These are phyloP conservation scores for Cymodocea nodosa DNA, from an alignment of 116 monocot species.

Conservation along the genomic window DNA sequence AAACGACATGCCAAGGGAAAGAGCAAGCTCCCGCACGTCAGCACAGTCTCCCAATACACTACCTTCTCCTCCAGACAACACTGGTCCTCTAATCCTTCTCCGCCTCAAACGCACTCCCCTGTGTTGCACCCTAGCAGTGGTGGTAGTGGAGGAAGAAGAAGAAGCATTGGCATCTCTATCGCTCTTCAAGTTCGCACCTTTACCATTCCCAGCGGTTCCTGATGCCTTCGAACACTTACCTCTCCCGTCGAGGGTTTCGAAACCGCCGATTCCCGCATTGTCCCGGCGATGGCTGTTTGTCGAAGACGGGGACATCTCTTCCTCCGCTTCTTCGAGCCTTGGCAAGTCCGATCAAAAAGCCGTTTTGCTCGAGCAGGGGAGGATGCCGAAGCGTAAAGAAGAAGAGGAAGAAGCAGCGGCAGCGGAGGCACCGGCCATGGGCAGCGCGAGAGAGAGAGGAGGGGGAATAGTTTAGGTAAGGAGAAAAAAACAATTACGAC, in stretches of 20 bases:
- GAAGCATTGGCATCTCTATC: not conserved
- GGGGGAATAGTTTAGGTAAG: not conserved
- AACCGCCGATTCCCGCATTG: not conserved
- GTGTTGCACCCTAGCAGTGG: not conserved
- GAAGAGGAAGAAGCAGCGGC: not conserved
- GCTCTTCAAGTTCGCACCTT: not conserved
- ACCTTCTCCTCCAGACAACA: too few species aligned
- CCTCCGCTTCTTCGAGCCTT: not conserved
- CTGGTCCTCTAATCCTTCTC: conserved; percentile 6
- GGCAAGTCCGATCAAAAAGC: not conserved
- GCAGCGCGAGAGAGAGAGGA: not conserved
- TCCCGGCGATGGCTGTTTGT: not conserved
- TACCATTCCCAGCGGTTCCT: not conserved
- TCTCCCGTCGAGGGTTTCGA: not conserved
- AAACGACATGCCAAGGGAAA: conserved; percentile 80
- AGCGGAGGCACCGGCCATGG: not conserved
- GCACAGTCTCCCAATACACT: conserved; percentile 3
- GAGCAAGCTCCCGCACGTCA: conserved; percentile 43
- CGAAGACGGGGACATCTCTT: not conserved
- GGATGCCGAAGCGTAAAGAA: not conserved
- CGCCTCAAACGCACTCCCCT: conserved; percentile 18
- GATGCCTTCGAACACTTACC: not conserved
- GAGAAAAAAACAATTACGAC: too few species aligned
- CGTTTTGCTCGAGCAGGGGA: not conserved
- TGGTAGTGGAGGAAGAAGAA: not conserved